phyloP scores from a whole-genome alignment of 2,329 filamentous ascomycete species.

The Pseudogymnoascus sp. region DNA sequence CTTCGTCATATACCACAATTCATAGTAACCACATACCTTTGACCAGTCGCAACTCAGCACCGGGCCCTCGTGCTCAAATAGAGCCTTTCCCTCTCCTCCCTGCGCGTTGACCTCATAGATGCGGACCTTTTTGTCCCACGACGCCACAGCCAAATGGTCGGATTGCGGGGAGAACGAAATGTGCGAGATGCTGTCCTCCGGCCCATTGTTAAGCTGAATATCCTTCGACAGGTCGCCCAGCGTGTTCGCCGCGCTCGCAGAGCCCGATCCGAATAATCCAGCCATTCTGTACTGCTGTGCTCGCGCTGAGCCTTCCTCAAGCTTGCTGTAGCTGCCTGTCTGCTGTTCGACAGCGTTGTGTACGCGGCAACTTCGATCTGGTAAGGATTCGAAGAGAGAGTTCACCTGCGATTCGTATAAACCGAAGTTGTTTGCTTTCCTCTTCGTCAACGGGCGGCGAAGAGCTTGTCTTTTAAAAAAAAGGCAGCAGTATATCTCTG shows the following conservation, averaged over 20 bases:
- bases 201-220: slow-evolving; percentile 67
- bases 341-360: background rate
- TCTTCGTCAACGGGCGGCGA: background rate
- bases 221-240: slow-evolving; percentile 89
- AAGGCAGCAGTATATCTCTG: background rate
- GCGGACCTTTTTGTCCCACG: slow-evolving; percentile 96
- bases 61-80: slow-evolving; percentile 78
- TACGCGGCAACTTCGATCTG: background rate
- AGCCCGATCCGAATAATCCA: slow-evolving; percentile 47
- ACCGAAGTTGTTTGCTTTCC: background rate
- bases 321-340: background rate
- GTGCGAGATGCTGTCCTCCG: slow-evolving; percentile 83
- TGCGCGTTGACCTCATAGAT: slow-evolving; percentile 83
- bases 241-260: slow-evolving; percentile 52
- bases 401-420: background rate
- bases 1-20: slow-evolving; percentile 13
- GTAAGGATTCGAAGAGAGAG: background rate
- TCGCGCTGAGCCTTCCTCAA: background rate
- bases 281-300: slow-evolving; percentile 47
- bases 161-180: slow-evolving; percentile 69
- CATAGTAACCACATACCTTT: slow-evolving; percentile 52
- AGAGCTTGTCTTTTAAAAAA: background rate
- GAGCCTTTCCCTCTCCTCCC: slow-evolving; percentile 73
- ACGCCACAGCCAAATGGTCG: slow-evolving; percentile 82
- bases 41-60: slow-evolving; percentile 83